A percentile compares a stretch with the other conserved stretches of the same genome.
Conservation (phyloP, 345 rosid genomes). For the Salix suchowensis region DNA sequence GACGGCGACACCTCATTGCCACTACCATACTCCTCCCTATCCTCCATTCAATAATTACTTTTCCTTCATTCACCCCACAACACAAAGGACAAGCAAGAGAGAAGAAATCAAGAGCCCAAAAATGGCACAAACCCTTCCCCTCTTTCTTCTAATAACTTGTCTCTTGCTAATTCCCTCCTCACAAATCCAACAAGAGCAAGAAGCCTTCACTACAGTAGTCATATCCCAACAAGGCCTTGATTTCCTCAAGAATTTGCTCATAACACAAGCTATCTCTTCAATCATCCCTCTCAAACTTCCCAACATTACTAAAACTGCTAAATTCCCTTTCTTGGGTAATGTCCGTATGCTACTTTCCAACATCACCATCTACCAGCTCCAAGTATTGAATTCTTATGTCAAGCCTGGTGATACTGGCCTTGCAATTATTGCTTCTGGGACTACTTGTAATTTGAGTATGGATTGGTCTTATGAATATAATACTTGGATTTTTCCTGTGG, state of each 20-base stretch:
- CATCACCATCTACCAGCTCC: conserved; percentile 62
- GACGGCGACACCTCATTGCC: too few relatives aligned
- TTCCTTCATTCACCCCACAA: not conserved
- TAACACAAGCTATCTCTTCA: conserved; percentile 61
- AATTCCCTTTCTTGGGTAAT: conserved; percentile 68
- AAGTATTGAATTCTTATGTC: conserved; percentile 61
- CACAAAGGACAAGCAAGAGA: not conserved
- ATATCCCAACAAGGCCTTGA: conserved; percentile 77
- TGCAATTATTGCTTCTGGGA: conserved; percentile 67
- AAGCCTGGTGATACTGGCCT: conserved; percentile 77
- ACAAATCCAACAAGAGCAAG: conserved; percentile 11
- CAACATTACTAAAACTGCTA: conserved; percentile 45
- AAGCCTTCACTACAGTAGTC: conserved; percentile 67
- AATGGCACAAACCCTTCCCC: conserved; percentile 5
- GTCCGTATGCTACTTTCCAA: conserved; percentile 58
- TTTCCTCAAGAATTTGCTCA: conserved; percentile 69
- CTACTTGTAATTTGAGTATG: conserved; percentile 83
- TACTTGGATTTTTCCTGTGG: conserved; percentile 69
- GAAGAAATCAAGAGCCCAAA: not conserved
- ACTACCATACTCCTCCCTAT: too few relatives aligned
- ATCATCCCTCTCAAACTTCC: conserved; percentile 65
- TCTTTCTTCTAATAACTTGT: conserved; percentile 27
- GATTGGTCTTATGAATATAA: conserved; percentile 70
- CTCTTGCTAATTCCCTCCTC: conserved; percentile 20
- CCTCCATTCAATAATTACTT: too few relatives aligned